Evolutionary conservation across 345 rosid species (phyloP).

Genomic region (Gossypium rotundifolium): DNA sequence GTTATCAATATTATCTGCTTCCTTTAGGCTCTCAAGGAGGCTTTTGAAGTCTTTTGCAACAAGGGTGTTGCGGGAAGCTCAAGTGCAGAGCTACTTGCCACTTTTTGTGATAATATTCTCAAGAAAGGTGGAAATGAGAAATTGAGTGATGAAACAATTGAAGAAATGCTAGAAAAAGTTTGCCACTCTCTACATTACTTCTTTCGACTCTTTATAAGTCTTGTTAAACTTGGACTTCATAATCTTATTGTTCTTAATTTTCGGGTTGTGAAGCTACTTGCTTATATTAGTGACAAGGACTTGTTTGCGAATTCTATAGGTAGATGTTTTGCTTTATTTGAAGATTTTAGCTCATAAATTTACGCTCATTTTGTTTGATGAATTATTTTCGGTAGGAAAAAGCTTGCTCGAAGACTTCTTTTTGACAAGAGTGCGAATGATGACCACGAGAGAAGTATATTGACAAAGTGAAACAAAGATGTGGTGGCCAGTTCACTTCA

Average conservation of each 20-base stretch:
- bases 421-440: conserved; percentile 63
- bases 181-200: neutral
- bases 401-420: conserved; percentile 57
- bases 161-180: conserved; percentile 72
- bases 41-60: conserved; percentile 68
- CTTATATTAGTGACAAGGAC: conserved; percentile 66
- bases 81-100: conserved; percentile 60
- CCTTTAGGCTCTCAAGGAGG: conserved; percentile 60
- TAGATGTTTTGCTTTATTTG: conserved; percentile 10
- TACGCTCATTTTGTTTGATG: neutral
- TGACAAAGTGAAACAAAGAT: conserved; percentile 73
- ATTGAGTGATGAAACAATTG: conserved; percentile 66
- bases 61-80: conserved; percentile 60
- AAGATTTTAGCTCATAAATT: neutral
- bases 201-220: neutral
- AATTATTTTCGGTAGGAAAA: conserved; percentile 37
- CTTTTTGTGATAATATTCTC: conserved; percentile 62
- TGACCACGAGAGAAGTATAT: conserved; percentile 65
- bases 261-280: conserved; percentile 47
- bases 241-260: neutral
- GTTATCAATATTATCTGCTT: neutral
- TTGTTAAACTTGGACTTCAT: neutral
- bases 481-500: conserved; percentile 75
- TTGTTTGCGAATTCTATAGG: conserved; percentile 71
- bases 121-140: conserved; percentile 73